Percentiles rank a stretch among this genome's conserved stretches.
Evolutionary conservation across 2,329 filamentous ascomycete species (phyloP).

Genomic region (Cercospora zeae-maydis): DNA sequence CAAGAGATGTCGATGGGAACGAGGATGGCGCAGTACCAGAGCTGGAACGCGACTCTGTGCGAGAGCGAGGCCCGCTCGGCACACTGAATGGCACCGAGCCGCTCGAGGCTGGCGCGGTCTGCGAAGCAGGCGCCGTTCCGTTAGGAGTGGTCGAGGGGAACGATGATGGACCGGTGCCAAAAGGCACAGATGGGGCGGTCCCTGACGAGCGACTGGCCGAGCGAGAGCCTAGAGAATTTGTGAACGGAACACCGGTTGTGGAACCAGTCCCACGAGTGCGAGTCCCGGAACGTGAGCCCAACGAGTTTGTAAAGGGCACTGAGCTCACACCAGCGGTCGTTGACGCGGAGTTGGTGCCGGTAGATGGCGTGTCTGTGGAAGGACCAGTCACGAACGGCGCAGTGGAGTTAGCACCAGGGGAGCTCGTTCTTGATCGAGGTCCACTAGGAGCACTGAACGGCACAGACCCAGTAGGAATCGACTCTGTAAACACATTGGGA

Average conservation of each 20-base stretch:
- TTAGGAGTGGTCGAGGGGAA: neutral
- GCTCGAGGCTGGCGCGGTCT: neutral
- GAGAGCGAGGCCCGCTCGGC: constrained; percentile 13
- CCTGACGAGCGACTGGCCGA: constrained; percentile 6
- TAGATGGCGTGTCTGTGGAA: neutral
- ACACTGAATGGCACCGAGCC: constrained; percentile 13
- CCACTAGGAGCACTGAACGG: constrained; percentile 14
- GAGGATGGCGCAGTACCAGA: constrained; percentile 11
- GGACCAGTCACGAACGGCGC: neutral
- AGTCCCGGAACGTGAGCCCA: constrained; percentile 9
- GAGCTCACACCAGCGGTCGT: neutral
- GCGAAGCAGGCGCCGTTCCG: neutral
- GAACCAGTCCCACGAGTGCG: neutral
- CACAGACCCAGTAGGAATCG: constrained; percentile 9
- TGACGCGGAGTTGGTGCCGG: neutral
- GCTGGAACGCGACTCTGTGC: constrained; percentile 8
- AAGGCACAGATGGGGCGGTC: constrained; percentile 8
- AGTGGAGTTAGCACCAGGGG: neutral
- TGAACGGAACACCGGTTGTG: neutral
- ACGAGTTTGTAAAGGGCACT: constrained; percentile 8
- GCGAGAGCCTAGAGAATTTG: neutral
- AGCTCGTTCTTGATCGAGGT: constrained; percentile 10
- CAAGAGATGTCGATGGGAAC: neutral
- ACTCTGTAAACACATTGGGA: constrained; percentile 1
- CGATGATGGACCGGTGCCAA: constrained; percentile 6